These are phyloP conservation scores for Suillus spraguei DNA, from an alignment of 768 basidiomycete genomes.

Conservation along the genomic window DNA sequence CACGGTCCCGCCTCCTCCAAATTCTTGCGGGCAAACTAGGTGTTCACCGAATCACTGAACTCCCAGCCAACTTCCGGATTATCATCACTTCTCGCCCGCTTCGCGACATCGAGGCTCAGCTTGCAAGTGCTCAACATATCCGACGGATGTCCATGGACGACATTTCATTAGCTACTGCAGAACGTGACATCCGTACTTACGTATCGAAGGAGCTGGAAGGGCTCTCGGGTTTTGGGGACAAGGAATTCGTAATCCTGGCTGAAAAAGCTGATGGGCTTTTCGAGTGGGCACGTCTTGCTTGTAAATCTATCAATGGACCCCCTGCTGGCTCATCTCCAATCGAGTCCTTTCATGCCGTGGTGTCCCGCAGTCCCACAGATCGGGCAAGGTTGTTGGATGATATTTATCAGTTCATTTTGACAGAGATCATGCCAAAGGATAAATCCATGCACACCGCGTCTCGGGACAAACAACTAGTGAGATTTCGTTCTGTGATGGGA, in stretches of 20 bases:
- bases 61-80: constrained; percentile 14
- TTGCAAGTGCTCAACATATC: neutral
- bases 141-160: neutral
- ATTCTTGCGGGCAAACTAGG: neutral
- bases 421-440: neutral
- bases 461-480: neutral
- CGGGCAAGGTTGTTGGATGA: neutral
- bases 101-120: neutral
- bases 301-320: neutral
- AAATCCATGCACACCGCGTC: neutral
- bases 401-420: neutral
- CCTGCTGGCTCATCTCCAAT: neutral
- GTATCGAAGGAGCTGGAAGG: neutral
- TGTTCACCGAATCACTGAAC: neutral
- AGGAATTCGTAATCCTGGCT: neutral
- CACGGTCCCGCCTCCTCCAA: constrained; percentile 17
- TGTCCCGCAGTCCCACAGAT: neutral
- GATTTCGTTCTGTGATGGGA: neutral
- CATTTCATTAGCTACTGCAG: neutral
- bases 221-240: neutral
- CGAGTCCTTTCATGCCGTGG: neutral
- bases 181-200: neutral
- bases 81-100: constrained; percentile 10
- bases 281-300: neutral
- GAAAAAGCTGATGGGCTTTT: neutral